Base-by-base conservation (phyloP, 1,139 yeast species). In the Pichia sp. region DNA sequence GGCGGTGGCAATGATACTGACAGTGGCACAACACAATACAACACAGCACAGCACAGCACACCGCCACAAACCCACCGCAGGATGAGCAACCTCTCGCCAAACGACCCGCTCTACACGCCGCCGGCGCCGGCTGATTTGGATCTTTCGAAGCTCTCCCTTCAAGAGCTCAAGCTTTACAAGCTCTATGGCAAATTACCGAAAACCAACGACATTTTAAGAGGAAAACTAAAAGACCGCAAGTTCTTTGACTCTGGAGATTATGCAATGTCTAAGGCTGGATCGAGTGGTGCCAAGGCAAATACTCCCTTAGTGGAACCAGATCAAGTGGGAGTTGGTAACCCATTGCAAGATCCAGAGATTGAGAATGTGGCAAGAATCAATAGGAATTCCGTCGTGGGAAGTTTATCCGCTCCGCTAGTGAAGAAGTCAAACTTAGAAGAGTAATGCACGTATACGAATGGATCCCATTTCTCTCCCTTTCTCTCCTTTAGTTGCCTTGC, bases 211-310 rank as follows among this genome's bases (percentile, higher is more conserved):
- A 67, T 91, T 26, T 70, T 91, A 42, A 72, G 84, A 39, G 76
- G 82, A 47, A 86, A 85, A 58, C 64, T 82, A 49, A 81, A 81
- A 58, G 97, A 91, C 51, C 77, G 96, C 52, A 87, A 87, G 62
- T 91, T 82, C 61, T 93, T 91, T 55, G 99, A 91, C 53, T 84
- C 95, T 43, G 98, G 98, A 17, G 99, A 91, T 61, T 91, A 93
- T 58, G 97, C 97, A 19, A 74, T 91, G 74, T 86, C 85, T 47
- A 81, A 87, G 51, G 85, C 77, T 6, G 42, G 46, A 10, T 51
- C 53, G 0, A 46, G 45, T 22, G 45, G 30, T 8, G 33, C 33
- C 4, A 34, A 35, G 8, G 7, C 29, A 9, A 21, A 11, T 21
- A 15, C 12, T 24, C 27, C 27, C 12, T n/a, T 7, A 7, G 27